These are phyloP conservation scores for Suillus decipiens DNA, from an alignment of 768 basidiomycete species.

Conservation along the genomic window DNA sequence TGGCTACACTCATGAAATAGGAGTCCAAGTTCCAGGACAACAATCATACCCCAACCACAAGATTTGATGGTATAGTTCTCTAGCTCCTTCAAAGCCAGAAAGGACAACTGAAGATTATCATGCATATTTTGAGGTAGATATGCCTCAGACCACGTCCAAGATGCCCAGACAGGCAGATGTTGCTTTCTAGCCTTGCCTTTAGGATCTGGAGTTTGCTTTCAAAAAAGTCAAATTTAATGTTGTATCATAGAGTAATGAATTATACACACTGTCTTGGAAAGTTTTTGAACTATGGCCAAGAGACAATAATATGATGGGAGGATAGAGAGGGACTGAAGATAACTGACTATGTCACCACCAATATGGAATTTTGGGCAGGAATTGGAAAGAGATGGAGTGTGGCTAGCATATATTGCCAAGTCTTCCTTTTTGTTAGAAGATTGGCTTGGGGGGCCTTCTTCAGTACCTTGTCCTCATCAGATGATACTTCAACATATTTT, in stretches of 20 bases:
- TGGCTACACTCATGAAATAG: not conserved
- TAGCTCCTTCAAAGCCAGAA: not conserved
- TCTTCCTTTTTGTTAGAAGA: not conserved
- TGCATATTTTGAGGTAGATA: constrained; percentile 1
- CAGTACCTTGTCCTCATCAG: not conserved
- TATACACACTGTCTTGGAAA: not conserved
- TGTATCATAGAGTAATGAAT: not conserved
- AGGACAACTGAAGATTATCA: not conserved
- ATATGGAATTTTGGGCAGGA: not conserved
- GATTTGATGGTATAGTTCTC: not conserved
- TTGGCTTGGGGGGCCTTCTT: not conserved
- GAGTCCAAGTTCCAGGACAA: not conserved
- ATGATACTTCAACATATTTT: not conserved
- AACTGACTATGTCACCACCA: not conserved
- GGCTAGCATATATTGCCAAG: not conserved
- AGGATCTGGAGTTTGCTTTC: not conserved
- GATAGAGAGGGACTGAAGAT: not conserved
- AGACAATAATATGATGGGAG: not conserved
- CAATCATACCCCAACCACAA: not conserved
- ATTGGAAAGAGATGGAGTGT: not conserved
- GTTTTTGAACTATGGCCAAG: not conserved
- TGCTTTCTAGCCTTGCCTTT: not conserved
- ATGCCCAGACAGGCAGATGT: constrained; percentile 2
- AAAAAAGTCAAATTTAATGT: not conserved
- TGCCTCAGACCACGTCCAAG: not conserved